Evolutionary conservation across 768 basidiomycete genomes (phyloP).

Genomic region (Lactarius hatsudake): DNA sequence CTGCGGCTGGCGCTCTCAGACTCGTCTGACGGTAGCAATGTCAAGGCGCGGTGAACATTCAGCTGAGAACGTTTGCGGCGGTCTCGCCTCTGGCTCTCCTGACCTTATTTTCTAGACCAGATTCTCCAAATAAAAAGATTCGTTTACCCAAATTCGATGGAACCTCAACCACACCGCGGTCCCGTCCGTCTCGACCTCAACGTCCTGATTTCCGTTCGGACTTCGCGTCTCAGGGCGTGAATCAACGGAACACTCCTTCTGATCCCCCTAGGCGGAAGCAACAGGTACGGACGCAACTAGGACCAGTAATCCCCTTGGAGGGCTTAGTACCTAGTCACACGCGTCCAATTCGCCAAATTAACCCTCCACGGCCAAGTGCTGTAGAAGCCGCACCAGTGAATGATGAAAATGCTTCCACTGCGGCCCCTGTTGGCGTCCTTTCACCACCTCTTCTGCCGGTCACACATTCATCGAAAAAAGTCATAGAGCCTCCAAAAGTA

Average conservation of each 20-base stretch:
- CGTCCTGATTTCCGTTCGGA: constrained; percentile 15
- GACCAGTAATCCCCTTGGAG: neutral
- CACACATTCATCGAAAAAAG: neutral
- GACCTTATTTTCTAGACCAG: neutral
- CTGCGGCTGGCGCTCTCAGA: too few relatives aligned
- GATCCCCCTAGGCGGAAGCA: neutral
- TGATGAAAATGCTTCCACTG: neutral
- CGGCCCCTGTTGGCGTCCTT: neutral
- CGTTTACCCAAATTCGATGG: constrained; percentile 3
- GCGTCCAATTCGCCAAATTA: neutral
- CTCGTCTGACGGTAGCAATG: neutral
- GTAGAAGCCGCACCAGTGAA: neutral
- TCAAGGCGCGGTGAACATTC: neutral
- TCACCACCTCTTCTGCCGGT: neutral
- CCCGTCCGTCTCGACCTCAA: neutral
- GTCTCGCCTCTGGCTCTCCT: neutral
- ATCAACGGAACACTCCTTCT: neutral
- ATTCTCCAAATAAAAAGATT: neutral
- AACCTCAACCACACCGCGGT: neutral
- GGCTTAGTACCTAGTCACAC: neutral
- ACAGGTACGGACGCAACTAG: neutral
- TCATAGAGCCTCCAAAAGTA: constrained; percentile 11
- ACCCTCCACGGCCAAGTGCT: neutral
- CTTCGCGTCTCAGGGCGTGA: neutral
- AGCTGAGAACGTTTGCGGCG: neutral